Evolutionary conservation across 257 asterid species (phyloP).

Genomic region (Capsicum rhomboideum): DNA sequence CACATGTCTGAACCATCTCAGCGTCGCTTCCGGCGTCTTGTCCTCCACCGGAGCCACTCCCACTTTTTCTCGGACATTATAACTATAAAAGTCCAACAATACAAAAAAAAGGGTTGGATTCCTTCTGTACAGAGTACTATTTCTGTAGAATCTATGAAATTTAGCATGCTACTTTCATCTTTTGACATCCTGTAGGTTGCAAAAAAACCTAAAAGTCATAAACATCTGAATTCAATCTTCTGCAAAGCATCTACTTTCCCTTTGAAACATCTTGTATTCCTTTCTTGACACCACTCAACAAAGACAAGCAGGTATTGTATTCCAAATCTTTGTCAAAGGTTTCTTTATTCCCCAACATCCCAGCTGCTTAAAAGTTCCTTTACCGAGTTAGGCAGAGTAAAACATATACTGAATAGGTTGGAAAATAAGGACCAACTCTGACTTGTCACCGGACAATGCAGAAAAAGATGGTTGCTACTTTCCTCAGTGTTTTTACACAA

Average conservation of each 20-base stretch:
- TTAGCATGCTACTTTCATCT: background rate
- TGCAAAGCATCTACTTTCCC: background rate
- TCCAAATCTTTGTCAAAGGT: background rate
- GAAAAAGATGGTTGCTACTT: background rate
- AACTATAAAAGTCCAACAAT: background rate
- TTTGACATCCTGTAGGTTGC: background rate
- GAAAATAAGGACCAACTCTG: background rate
- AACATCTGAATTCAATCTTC: background rate
- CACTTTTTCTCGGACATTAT: background rate
- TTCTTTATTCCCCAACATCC: background rate
- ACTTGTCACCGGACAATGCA: background rate
- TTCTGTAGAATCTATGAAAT: background rate
- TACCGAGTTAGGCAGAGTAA: background rate
- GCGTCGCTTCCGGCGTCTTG: no score
- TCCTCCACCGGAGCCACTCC: no score
- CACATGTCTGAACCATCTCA: no score
- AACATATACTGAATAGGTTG: background rate
- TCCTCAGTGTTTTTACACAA: background rate
- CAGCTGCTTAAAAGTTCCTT: background rate
- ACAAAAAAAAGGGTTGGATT: background rate
- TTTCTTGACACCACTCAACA: background rate
- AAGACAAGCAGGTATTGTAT: background rate
- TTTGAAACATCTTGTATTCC: background rate
- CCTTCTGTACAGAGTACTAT: background rate
- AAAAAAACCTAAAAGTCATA: background rate